Evolutionary conservation across 495 filamentous ascomycete genomes (phyloP), one percentile per base, ranked within the genome.

Genomic region (Xylaria castorea): DNA sequence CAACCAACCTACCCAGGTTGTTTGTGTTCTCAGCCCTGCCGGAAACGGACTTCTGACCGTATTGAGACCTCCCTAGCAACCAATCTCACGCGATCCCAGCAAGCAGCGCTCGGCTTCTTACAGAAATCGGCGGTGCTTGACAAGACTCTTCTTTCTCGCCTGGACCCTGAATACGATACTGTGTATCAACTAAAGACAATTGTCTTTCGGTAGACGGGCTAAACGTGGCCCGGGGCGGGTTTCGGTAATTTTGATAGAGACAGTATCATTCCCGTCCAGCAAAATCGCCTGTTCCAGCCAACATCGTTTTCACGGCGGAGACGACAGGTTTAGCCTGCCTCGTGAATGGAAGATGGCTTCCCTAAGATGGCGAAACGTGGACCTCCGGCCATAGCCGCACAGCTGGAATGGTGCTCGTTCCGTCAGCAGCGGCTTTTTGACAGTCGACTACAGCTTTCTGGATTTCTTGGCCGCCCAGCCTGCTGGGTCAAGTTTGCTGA

Each of bases 1-100:
- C 14, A 60, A 20, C 27, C 32, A n/a, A 8, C 16, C 5, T 3
- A 61, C 32, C 30, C n/a, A 25, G 60, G 60, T 38, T 40, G 60
- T 60, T 55, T 51, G 62, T 40, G 63, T 67, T 64, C 34, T 72
- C 70, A 72, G 70, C 70, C 70, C 70, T 72, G 70, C 51, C 62
- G 40, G 70, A 67, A 57, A 57, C 60, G 46, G 46, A 34, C 36
- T 25, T 65, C 57, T 53, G 60, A 20, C 69, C 44, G 34, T 53
- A 16, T 53, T 42, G 48, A 44, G 44, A 36, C 30, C 16, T 32
- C 60, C 58, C 69, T 36, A 57, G 69, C 60, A 65, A 71, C 60
- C 69, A 40, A 32, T 71, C 46, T 53, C 36, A 65, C 61, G 61
- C 48, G 16, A 65, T 32, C 32, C 68, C 40, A 38, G 63, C 32